A percentile compares a stretch with the other conserved stretches of the same genome.
Evolutionary conservation across 257 asterid species (phyloP).

Genomic region (Linaria vulgaris): DNA sequence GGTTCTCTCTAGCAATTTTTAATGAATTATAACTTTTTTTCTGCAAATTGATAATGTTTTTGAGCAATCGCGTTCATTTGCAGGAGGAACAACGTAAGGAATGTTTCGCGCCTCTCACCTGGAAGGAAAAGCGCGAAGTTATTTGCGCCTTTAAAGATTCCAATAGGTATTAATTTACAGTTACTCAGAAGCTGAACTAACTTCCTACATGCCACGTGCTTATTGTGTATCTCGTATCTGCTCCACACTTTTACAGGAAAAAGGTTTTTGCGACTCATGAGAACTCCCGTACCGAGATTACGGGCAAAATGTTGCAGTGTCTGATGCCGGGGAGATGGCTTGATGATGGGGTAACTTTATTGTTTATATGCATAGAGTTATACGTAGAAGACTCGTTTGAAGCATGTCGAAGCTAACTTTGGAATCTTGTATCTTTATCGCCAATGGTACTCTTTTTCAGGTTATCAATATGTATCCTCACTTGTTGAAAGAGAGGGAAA

Average conservation of each 20-base stretch:
- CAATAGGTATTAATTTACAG: no score
- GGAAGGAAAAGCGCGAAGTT: constrained; percentile 48
- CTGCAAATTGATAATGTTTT: constrained; percentile 4
- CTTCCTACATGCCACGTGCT: no score
- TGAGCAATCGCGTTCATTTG: no score
- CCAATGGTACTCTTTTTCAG: constrained; percentile 37
- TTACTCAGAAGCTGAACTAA: no score
- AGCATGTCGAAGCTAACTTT: not conserved
- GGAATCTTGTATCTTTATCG: not conserved
- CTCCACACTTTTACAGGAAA: no score
- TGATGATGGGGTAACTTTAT: constrained; percentile 55
- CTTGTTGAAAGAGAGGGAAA: constrained; percentile 87
- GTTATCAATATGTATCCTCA: constrained; percentile 88
- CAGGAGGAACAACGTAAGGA: constrained; percentile 39
- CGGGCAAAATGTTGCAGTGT: no score
- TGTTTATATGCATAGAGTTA: not conserved
- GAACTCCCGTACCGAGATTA: no score
- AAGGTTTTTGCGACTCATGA: no score
- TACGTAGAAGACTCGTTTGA: not conserved
- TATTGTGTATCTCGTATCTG: no score
- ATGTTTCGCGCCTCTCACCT: constrained; percentile 49
- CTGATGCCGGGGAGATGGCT: constrained; percentile 64
- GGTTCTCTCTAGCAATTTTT: no score
- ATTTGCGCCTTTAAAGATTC: constrained; percentile 33
- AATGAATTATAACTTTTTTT: no score